A percentile compares a stretch with the other conserved stretches of the same genome.
phyloP scores from a whole-genome alignment of 352 stramenopile species.

The Phytopythium chamaehyphon region DNA sequence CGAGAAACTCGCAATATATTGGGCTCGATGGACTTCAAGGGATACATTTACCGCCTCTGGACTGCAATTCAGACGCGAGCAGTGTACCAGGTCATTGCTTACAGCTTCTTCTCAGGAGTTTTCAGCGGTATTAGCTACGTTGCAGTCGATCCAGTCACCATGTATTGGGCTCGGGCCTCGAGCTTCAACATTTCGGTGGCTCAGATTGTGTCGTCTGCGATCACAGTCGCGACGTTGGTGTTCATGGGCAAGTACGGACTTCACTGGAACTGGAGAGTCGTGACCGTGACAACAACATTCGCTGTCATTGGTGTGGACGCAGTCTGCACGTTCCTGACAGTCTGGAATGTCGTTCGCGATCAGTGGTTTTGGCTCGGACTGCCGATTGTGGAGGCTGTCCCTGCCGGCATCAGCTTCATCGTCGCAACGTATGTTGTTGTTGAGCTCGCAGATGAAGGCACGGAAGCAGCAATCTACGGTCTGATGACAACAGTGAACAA shows the following conservation, averaged over 20 bases:
- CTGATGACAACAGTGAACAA: conserved; percentile 40
- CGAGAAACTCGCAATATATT: conserved; percentile 12
- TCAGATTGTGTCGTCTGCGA: conserved; percentile 22
- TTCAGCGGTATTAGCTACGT: conserved; percentile 26
- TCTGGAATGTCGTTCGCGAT: conserved; percentile 31
- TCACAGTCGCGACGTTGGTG: conserved; percentile 21
- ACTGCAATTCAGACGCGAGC: conserved; percentile 23
- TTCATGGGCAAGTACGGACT: conserved; percentile 31
- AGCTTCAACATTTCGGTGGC: conserved; percentile 33
- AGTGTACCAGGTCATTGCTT: conserved; percentile 34
- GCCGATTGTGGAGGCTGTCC: conserved; percentile 26
- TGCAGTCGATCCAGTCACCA: conserved; percentile 19
- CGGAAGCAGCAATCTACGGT: conserved; percentile 38
- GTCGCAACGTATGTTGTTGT: conserved; percentile 40
- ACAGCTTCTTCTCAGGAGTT: conserved; percentile 32
- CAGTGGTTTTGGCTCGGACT: conserved; percentile 41
- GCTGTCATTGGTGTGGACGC: conserved; percentile 24
- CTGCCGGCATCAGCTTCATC: conserved; percentile 33
- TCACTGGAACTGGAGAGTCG: conserved; percentile 31
- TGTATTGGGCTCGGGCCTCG: conserved; percentile 34
- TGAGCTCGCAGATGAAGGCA: conserved; percentile 37
- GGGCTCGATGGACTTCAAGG: conserved; percentile 4
- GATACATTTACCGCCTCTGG: conserved; percentile 26
- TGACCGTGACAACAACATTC: conserved; percentile 23
- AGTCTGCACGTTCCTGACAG: conserved; percentile 26